Base-by-base conservation (phyloP, 1,284 basidiomycete genomes). In the Austroboletus niveus region DNA sequence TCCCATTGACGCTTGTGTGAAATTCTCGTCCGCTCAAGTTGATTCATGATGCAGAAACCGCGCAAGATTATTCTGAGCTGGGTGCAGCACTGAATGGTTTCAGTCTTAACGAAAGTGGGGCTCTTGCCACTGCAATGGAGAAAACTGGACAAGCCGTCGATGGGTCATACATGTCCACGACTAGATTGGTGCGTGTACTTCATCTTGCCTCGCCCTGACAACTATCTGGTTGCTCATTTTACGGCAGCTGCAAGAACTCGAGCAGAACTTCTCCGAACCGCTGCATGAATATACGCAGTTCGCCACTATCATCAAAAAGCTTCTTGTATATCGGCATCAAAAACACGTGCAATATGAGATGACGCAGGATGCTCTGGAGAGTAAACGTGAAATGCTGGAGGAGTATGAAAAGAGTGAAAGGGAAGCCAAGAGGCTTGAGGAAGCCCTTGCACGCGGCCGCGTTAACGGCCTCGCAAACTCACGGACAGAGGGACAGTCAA, bases 341-440 rank as follows among this genome's bases (percentile, higher is more conserved):
- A 99, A 99, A 73, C 95, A 99, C 60, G 90, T 96, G 10, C 97
- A 99, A 69, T 95, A 90, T 64, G 97, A 99, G 73, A 89, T 97
- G 78, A 96, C 96, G 0, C 91, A 95, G 67, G 96, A 98, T 64
- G 80, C 81, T 30, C 76, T 99, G 20, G 94, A 96, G 57, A 78
- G 77, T 12, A 98, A 96, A 72, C 86, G 87, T 51, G 90, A 92
- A 63, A 82, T 87, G 60, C 76, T 99, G 43, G 93, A 91, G 51
- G 90, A 97, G 47, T 78, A 98, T 7, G 97, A 99, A 72, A 89
- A 88, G 63, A 92, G 89, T 49, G 97, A 99, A 71, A 79, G 81
- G 35, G 96, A 99, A 69, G 94, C 97, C 3, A 81, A 83, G 47
- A 78, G 97, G 49, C 74, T 99, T 40, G 94, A 96, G 47, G 88